Evolutionary conservation across 345 rosid species (phyloP).

Genomic region (Lepidium aucheri): DNA sequence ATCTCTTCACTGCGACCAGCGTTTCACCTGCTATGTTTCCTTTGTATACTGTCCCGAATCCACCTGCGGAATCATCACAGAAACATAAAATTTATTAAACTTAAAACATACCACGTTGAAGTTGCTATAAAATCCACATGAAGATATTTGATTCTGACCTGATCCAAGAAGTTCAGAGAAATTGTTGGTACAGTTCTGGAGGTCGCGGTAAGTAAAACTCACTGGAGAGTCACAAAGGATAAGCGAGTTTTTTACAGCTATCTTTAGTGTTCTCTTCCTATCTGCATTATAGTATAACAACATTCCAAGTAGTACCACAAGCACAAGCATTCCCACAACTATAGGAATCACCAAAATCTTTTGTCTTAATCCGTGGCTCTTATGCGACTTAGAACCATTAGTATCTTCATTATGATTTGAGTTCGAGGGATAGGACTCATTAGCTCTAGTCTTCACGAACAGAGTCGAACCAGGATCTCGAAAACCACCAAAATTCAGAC

Average conservation of each 20-base stretch:
- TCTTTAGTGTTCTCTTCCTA: conserved; percentile 44
- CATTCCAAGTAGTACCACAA: conserved; percentile 54
- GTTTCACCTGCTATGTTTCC: conserved; percentile 41
- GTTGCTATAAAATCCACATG: not conserved
- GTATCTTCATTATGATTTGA: conserved; percentile 5
- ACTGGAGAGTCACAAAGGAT: conserved; percentile 60
- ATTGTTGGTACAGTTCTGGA: conserved; percentile 55
- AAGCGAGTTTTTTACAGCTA: conserved; percentile 41
- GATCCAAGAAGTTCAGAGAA: conserved; percentile 76
- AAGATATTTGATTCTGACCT: conserved; percentile 34
- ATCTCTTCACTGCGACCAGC: conserved; percentile 60
- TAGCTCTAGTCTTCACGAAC: conserved; percentile 55
- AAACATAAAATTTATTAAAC: not conserved
- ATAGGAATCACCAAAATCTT: conserved; percentile 58
- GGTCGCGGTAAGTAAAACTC: conserved; percentile 59
- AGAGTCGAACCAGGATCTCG: conserved; percentile 71
- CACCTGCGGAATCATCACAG: conserved; percentile 34
- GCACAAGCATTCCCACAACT: conserved; percentile 49
- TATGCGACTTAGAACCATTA: not conserved
- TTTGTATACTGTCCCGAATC: conserved; percentile 73
- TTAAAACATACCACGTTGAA: not conserved
- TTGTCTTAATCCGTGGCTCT: conserved; percentile 16
- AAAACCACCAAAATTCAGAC: conserved; percentile 72
- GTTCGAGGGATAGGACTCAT: conserved; percentile 26
- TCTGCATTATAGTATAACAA: conserved; percentile 58